Base-by-base conservation (phyloP, 352 stramenopile species). In the Globisporangium canariense region DNA sequence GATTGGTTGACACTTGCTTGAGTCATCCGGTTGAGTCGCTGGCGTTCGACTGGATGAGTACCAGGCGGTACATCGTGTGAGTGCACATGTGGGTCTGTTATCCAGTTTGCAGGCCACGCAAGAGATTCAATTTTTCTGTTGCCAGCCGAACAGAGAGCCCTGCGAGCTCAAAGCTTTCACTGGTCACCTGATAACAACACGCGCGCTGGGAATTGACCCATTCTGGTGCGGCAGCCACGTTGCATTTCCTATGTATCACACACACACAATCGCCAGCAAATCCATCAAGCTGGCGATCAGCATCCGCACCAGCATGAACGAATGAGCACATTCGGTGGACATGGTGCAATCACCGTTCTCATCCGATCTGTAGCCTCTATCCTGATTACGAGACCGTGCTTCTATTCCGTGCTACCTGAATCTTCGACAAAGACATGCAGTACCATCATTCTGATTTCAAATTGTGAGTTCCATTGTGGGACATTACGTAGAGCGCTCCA, bases 401-500 rank as follows among this genome's bases (percentile, higher is more conserved):
- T 65, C 18, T 65, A 65, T 58, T 65, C 14, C 32, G 18, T 43
- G 32, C 20, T 0, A 1, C 5, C 4, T 8, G 43, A 63, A 63
- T 55, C 38, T 59, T 50, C 34, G n/a, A 34, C 60, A 65, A 52
- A 59, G 32, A 58, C 13, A 59, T 52, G 60, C 16, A 11, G 1
- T 32, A 55, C 57, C 43, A 63, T 63, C 57, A 56, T 45, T 63
- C 57, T 63, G 18, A 8, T 43, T 9, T 6, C 18, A 4, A 16
- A 28, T 28, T 56, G 30, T 63, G 28, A n/a, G 20, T 1, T 30
- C 36, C 30, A 1, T 49, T 22, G 8, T 49, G 43, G 18, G 16
- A 49, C 4, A 4, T 11, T 7, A n/a, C 4, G 52, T 67, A 60
- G 65, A 28, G n/a, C 66, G 60, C 25, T 32, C 60, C 51, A 66